phyloP scores from a whole-genome alignment of 345 rosid species.

The Corymbia maculata region DNA sequence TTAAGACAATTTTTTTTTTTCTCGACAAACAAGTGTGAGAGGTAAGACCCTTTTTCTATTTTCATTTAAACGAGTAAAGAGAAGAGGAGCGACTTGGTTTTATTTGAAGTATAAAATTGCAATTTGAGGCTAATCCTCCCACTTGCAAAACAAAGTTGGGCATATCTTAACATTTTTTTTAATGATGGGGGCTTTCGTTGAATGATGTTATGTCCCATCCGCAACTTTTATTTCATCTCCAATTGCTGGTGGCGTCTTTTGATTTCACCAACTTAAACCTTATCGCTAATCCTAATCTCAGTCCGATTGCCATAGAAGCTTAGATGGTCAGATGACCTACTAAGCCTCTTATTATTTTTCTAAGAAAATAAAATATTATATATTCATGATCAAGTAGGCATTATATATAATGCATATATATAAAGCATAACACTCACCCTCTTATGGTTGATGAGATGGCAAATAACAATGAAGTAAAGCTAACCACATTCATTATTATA shows the following conservation, averaged over 20 bases:
- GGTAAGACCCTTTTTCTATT: background rate
- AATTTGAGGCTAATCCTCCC: background rate
- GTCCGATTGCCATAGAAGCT: background rate
- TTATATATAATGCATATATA: too few species aligned
- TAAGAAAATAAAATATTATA: background rate
- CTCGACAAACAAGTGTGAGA: background rate
- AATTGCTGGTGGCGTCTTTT: background rate
- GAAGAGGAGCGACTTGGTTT: background rate
- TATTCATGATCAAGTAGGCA: rapidly evolving
- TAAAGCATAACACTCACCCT: too few species aligned
- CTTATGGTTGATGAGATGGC: rapidly evolving
- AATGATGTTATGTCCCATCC: background rate
- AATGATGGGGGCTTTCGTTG: background rate
- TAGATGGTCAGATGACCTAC: background rate
- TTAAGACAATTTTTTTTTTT: background rate
- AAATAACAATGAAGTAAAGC: background rate
- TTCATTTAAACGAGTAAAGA: background rate
- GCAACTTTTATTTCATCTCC: background rate
- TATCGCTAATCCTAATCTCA: background rate
- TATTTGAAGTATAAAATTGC: background rate
- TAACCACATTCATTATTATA: rapidly evolving
- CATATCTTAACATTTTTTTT: background rate
- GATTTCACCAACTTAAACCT: background rate
- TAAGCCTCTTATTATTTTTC: background rate
- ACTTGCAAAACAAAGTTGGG: background rate